Conservation (phyloP, 2,329 filamentous ascomycete genomes). For the Teratosphaeria zuluensis region DNA sequence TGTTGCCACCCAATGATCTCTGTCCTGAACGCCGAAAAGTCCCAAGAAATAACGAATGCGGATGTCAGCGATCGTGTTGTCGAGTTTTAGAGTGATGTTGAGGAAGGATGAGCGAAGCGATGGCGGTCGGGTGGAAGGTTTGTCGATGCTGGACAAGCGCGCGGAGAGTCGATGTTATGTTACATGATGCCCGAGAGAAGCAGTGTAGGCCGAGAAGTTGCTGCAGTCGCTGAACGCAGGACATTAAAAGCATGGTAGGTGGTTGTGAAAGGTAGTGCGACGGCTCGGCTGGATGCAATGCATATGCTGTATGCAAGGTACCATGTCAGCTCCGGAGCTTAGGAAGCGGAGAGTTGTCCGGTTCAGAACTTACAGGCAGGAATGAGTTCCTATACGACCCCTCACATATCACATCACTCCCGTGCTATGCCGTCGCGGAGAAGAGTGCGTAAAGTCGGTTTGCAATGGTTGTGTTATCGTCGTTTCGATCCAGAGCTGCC, state of each 20-base stretch:
- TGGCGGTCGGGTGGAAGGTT: neutral
- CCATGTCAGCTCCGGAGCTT: neutral
- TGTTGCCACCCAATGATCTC: neutral
- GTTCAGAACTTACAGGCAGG: neutral
- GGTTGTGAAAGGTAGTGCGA: neutral
- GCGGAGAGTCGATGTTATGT: neutral
- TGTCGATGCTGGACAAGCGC: neutral
- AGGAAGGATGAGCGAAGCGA: neutral
- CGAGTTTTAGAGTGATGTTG: neutral
- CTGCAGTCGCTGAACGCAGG: neutral
- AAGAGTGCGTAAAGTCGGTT: neutral
- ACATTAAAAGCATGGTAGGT: neutral
- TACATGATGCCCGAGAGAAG: neutral
- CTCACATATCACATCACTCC: neutral
- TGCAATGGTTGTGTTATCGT: slow-evolving; percentile 4
- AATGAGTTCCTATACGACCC: neutral
- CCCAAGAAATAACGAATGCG: neutral
- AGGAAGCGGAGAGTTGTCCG: neutral
- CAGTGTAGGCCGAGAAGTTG: neutral
- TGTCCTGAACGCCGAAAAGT: neutral
- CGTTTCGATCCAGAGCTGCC: slow-evolving; percentile 7
- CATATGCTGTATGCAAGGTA: neutral
- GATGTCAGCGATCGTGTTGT: neutral
- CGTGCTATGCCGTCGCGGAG: neutral
- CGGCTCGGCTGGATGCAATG: neutral